Evolutionary conservation across 805 yeast species (phyloP).

Genomic region (Ogataea ganodermae): DNA sequence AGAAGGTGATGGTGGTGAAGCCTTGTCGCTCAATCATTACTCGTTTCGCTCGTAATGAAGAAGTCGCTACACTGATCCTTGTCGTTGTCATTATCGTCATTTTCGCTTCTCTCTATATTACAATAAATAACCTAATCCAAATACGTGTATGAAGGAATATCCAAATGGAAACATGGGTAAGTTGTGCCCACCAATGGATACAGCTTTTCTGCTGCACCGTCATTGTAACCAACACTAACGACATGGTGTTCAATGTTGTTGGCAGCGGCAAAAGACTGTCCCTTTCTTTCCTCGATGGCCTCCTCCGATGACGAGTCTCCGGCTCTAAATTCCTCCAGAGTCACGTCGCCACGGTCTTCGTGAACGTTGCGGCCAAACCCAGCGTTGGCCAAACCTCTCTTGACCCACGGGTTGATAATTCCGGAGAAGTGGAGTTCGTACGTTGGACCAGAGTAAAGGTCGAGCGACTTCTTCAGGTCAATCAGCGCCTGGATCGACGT

Average conservation of each 20-base stretch:
- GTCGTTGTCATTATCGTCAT: background rate
- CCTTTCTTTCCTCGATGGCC: conserved; percentile 37
- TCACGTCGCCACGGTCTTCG: conserved; percentile 10
- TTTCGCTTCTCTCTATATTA: background rate
- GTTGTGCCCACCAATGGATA: conserved; percentile 60
- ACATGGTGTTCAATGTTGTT: conserved; percentile 18
- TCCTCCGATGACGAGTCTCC: conserved; percentile 18
- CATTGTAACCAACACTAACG: conserved; percentile 24
- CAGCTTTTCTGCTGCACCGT: conserved; percentile 16
- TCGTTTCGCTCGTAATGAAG: too few species aligned
- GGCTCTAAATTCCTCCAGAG: conserved; percentile 10
- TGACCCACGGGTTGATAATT: conserved; percentile 82
- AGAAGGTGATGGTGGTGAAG: too few species aligned
- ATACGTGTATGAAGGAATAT: conserved; percentile 58
- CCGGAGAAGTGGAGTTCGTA: conserved; percentile 92
- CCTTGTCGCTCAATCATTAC: too few species aligned
- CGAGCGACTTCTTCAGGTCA: conserved; percentile 72
- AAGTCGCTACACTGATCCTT: background rate
- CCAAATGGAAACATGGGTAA: conserved; percentile 78
- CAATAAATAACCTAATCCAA: conserved; percentile 15
- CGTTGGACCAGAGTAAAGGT: conserved; percentile 74
- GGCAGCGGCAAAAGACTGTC: conserved; percentile 12
- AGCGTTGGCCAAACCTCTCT: conserved; percentile 69
- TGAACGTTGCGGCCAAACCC: conserved; percentile 62
- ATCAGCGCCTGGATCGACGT: conserved; percentile 78